Conservation (phyloP, 108 stramenopile species). For the Fragilariopsis cylindrus region DNA sequence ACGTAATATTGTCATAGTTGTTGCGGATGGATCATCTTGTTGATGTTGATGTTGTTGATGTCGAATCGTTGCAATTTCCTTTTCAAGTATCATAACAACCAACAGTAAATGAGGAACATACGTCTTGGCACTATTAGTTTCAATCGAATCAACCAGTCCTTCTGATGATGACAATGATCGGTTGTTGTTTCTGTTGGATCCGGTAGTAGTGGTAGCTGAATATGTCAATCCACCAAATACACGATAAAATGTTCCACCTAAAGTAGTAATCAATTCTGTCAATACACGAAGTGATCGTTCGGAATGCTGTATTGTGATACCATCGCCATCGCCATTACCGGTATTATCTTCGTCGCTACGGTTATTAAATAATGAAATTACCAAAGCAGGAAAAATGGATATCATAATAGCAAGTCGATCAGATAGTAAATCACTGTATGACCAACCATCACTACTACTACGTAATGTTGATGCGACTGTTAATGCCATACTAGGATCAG, state of each 20-base stretch:
- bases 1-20: slow-evolving; percentile 25
- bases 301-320: background rate
- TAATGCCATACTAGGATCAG: slow-evolving; percentile 51
- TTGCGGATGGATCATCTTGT: background rate
- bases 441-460: slow-evolving; percentile 37
- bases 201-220: slow-evolving; percentile 7
- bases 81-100: slow-evolving; percentile 44
- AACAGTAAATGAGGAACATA: slow-evolving; percentile 43
- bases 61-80: slow-evolving; percentile 21
- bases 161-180: background rate
- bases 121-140: slow-evolving; percentile 33
- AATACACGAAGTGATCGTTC: slow-evolving; percentile 21
- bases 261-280: slow-evolving; percentile 41
- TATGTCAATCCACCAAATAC: slow-evolving; percentile 47
- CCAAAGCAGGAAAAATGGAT: slow-evolving; percentile 74
- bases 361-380: slow-evolving; percentile 56
- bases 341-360: slow-evolving; percentile 3
- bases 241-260: slow-evolving; percentile 50
- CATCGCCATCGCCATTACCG: background rate
- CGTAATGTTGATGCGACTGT: slow-evolving; percentile 37
- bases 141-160: slow-evolving; percentile 14
- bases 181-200: slow-evolving; percentile 11
- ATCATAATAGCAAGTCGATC: slow-evolving; percentile 72
- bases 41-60: background rate
- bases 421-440: slow-evolving; percentile 63